Evolutionary conservation across 805 yeast genomes (phyloP), one percentile per base, ranked within the genome.

Genomic region (Nadsonia fulvescens): DNA sequence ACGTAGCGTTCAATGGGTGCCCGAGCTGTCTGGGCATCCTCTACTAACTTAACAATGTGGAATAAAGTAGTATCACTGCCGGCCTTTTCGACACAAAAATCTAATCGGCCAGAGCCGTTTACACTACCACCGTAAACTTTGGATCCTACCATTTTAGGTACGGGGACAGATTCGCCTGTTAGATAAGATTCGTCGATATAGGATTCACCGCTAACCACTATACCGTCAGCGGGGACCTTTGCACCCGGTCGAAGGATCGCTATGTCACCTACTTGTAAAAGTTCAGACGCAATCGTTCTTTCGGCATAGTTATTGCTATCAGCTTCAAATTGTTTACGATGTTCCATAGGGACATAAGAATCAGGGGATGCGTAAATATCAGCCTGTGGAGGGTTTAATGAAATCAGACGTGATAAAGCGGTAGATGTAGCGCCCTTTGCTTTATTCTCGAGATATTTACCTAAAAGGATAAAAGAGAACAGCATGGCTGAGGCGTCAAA

Each of bases 381-480:
- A 37, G 95, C 83, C 3, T 61, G 57, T 1, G 78, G 61, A 2
- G 98, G 95, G 1, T 92, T 64, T 29, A 89, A 53, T 2, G 83
- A 70, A 23, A 91, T 59, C 22, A 89, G 58, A 36, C 70, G 68
- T 1, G 94, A 74, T 20, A 89, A 58, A 0, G 96, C 92, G 3
- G 78, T 65, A 0, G 95, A 78, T 0, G 96, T 89, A 32, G 77
- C 79, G 4, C 96, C 93, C 43, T 89, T 81, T 2, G 98, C 96
- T 36, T 64, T 69, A 48, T 77, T 78, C 44, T 89, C 99, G 12
- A 83, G 55, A 64, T 78, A 76, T 51, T 89, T 86, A 3, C 99
- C 99, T 23, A 82, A 53, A 6, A 89, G 64, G 14, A 89, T 82
- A 47, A 82, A 89, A 4, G 71, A 53, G 26, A 86, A 61, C 21